Percentiles rank a stretch among this genome's conserved stretches.
These are phyloP conservation scores for Neurospora intermedia DNA, from an alignment of 495 filamentous ascomycete genomes.

Conservation along the genomic window DNA sequence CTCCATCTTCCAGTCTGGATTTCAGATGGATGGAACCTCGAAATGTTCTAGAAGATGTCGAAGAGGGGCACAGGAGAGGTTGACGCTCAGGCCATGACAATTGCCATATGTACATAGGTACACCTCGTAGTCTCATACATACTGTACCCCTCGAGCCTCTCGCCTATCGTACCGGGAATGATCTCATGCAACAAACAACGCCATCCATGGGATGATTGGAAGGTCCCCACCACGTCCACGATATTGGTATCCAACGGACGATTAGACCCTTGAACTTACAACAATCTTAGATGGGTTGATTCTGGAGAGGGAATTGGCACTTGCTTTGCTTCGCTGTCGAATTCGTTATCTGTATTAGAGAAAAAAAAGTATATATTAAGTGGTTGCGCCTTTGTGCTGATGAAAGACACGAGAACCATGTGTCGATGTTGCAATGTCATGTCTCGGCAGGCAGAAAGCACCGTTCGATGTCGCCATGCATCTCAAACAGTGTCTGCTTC, in stretches of 20 bases:
- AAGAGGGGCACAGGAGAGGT: background rate
- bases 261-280: conserved; percentile 1
- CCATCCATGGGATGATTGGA: background rate
- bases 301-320: background rate
- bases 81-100: background rate
- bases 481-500: background rate
- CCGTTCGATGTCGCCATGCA: background rate
- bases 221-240: background rate
- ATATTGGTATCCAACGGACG: background rate
- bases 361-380: background rate
- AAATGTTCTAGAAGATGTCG: background rate
- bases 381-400: background rate
- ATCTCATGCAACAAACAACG: background rate
- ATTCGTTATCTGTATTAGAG: background rate
- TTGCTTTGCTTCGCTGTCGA: background rate
- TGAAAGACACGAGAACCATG: background rate
- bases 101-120: no score
- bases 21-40: background rate
- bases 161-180: background rate
- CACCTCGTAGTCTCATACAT: no score
- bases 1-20: background rate
- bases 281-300: background rate
- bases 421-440: background rate
- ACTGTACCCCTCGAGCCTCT: background rate
- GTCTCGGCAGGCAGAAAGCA: background rate